Evolutionary conservation across 2,329 filamentous ascomycete genomes (phyloP), one percentile per base, ranked within the genome.

Genomic region (Cercospora zeina): DNA sequence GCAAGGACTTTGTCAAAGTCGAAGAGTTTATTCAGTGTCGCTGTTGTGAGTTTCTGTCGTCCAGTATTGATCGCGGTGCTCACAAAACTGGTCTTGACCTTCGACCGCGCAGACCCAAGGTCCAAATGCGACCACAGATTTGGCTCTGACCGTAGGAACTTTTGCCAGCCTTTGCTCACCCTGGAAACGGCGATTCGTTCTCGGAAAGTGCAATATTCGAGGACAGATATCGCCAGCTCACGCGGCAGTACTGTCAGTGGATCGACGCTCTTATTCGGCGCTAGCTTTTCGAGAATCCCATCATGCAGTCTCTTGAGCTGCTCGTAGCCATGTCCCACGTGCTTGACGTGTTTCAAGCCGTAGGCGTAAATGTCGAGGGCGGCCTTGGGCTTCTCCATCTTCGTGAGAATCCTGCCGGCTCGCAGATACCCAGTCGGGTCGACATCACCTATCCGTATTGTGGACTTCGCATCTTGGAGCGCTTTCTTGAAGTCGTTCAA

Each of bases 381-480:
- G 24, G 79, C 80, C n/a, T 80, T 77, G 2, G 75, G 71, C 68
- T 83, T 85, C 10, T 78, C 76, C 74, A 82, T 79, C 62, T 78
- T 79, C 54, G 77, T 71, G 11, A 82, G 70, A 7, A 80, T 68
- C 61, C 80, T 81, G 2, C 79, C 83, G 27, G 81, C 82, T 58
- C 84, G 81, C 30, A 87, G 70, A 70, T 87, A 87, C 8, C 84
- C 85, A 71, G 80, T 80, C n/a, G 81, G 77, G 72, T 85, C 80
- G 21, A 77, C 75, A 59, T 78, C 79, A 51, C 81, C 73, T 14
- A 77, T 66, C 59, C 80, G 79, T 59, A 87, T 84, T 76, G 85
- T 85, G 19, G 77, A 76, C 64, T 81, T 81, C n/a, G 82, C 82
- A 77, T 87, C 84, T 59, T 79, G 77, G 9, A 87, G 76, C 0